Evolutionary conservation across 1,284 basidiomycete genomes (phyloP).

Genomic region (Apiotrichum sp.): DNA sequence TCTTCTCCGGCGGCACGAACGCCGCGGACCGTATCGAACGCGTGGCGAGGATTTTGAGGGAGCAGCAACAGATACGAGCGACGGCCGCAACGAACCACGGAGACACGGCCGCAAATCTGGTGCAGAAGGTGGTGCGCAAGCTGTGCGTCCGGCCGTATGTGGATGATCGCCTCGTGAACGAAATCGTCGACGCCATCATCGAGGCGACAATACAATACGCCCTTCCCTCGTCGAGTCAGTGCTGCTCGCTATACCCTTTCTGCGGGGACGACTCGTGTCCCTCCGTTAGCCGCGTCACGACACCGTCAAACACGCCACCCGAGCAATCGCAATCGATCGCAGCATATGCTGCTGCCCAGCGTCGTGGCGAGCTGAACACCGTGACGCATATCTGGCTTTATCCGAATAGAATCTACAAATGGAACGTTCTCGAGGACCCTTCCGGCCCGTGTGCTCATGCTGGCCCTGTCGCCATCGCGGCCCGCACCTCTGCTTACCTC

Average conservation of each 20-base stretch:
- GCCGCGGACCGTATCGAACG: constrained; percentile 38
- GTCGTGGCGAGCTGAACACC: constrained; percentile 22
- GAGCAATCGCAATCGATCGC: constrained; percentile 7
- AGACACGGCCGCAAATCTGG: constrained; percentile 37
- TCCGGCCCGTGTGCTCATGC: constrained; percentile 22
- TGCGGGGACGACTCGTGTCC: constrained; percentile 40
- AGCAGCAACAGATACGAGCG: constrained; percentile 25
- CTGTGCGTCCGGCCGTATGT: constrained; percentile 25
- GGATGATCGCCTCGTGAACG: constrained; percentile 22
- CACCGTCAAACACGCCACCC: constrained; percentile 4
- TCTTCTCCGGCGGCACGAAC: constrained; percentile 27
- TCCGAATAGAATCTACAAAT: constrained; percentile 34
- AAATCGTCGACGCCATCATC: constrained; percentile 36
- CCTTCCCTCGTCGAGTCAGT: constrained; percentile 26
- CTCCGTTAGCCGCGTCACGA: constrained; percentile 6
- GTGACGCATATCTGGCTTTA: constrained; percentile 32
- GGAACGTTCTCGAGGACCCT: constrained; percentile 34
- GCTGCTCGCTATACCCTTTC: constrained; percentile 39
- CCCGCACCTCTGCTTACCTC: constrained; percentile 30
- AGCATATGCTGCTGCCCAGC: constrained; percentile 28
- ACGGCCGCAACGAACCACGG: constrained; percentile 22
- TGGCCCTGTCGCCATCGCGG: constrained; percentile 13
- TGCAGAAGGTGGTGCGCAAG: constrained; percentile 34
- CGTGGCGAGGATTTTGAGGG: constrained; percentile 41
- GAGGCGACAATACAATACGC: constrained; percentile 45